These are phyloP conservation scores for Aurinia saxatilis DNA, from an alignment of 345 rosid genomes.

Conservation along the genomic window DNA sequence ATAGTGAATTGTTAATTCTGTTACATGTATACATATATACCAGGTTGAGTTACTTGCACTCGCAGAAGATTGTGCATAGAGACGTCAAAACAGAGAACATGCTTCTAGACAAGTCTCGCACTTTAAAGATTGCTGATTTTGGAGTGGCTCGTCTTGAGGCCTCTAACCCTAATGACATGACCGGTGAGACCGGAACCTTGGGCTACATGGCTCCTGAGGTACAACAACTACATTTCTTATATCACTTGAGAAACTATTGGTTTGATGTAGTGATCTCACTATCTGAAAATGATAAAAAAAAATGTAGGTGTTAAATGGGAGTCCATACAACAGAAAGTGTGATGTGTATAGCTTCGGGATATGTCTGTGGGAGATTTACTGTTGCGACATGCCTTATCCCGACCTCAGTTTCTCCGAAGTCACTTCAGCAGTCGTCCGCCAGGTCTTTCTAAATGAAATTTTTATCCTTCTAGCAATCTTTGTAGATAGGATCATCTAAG, in stretches of 20 bases:
- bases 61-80: constrained; percentile 87
- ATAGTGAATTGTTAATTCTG: too few relatives aligned
- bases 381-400: constrained; percentile 99
- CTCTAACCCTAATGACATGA: constrained; percentile 97
- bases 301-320: constrained; percentile 83
- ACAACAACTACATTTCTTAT: neutral
- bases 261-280: too few relatives aligned
- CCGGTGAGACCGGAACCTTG: constrained; percentile 98
- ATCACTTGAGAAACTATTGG: too few relatives aligned
- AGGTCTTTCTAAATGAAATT: constrained; percentile 36
- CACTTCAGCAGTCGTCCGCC: constrained; percentile 93
- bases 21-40: neutral
- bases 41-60: constrained; percentile 92
- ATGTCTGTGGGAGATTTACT: constrained; percentile 97
- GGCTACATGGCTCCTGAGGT: constrained; percentile 99
- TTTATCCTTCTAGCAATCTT: neutral
- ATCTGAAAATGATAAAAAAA: neutral
- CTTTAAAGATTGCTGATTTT: constrained; percentile 88
- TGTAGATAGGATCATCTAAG: neutral
- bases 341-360: constrained; percentile 98
- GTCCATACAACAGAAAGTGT: constrained; percentile 83
- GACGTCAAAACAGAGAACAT: constrained; percentile 99
- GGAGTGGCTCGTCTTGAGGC: constrained; percentile 99
- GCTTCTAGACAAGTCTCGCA: constrained; percentile 84
- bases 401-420: constrained; percentile 97